These are phyloP conservation scores for Termitomyces sp. DNA, from an alignment of 768 basidiomycete species.

Conservation along the genomic window DNA sequence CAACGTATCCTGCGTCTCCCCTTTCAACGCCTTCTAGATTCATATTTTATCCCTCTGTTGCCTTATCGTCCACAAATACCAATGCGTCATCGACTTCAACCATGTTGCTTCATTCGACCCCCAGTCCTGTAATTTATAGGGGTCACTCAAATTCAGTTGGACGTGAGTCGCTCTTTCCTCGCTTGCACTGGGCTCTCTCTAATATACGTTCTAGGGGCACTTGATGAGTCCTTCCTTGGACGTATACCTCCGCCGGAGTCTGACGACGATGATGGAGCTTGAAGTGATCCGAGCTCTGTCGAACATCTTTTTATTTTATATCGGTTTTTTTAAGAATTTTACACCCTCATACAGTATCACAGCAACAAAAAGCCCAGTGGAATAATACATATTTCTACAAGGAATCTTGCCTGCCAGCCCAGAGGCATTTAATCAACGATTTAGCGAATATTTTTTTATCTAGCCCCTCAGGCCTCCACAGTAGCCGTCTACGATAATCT, in stretches of 20 bases:
- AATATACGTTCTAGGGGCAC: slow-evolving; percentile 25
- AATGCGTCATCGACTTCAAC: slow-evolving; percentile 31
- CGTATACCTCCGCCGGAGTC: slow-evolving; percentile 8
- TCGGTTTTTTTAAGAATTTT: not conserved
- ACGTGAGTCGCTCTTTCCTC: slow-evolving; percentile 24
- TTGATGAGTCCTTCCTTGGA: slow-evolving; percentile 38
- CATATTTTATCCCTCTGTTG: slow-evolving; percentile 30
- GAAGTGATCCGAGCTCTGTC: not conserved
- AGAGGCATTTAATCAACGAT: no score
- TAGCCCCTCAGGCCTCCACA: no score
- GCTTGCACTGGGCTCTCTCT: not conserved
- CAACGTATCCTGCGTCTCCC: slow-evolving; percentile 34
- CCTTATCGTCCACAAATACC: slow-evolving; percentile 28
- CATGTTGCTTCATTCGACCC: slow-evolving; percentile 29
- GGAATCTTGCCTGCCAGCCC: no score
- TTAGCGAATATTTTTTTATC: no score
- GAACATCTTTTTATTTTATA: no score
- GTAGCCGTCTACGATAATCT: no score
- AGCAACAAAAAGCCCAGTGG: no score
- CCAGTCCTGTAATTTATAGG: slow-evolving; percentile 40
- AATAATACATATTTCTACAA: no score
- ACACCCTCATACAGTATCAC: not conserved
- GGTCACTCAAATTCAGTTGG: slow-evolving; percentile 34
- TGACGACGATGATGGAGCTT: not conserved
- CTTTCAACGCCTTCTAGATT: slow-evolving; percentile 37